Conservation (phyloP, 805 yeast genomes). For the Wickerhamomyces xylosicus region DNA sequence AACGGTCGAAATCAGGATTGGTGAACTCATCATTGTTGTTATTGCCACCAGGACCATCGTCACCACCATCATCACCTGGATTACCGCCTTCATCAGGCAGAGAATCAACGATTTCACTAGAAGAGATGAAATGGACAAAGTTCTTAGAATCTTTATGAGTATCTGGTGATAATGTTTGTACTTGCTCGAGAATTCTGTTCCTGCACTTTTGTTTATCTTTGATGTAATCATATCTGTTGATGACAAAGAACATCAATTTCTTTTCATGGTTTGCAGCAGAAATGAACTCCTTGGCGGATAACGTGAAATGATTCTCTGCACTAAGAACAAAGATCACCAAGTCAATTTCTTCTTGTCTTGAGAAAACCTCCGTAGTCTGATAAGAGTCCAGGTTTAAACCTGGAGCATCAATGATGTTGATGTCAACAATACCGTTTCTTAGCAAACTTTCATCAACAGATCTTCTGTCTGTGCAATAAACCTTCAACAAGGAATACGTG, state of each 20-base stretch:
- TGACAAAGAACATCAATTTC: slow-evolving; percentile 86
- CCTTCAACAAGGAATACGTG: slow-evolving; percentile 59
- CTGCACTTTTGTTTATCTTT: slow-evolving; percentile 73
- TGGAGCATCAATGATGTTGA: slow-evolving; percentile 92
- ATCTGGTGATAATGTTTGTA: slow-evolving; percentile 77
- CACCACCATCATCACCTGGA: slow-evolving; percentile 29
- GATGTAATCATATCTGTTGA: slow-evolving; percentile 84
- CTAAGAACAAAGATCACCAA: slow-evolving; percentile 91
- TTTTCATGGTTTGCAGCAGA: slow-evolving; percentile 86
- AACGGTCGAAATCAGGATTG: slow-evolving; percentile 63
- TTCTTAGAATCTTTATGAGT: slow-evolving; percentile 82
- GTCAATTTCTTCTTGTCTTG: slow-evolving; percentile 95
- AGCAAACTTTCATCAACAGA: slow-evolving; percentile 59
- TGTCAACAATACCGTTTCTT: slow-evolving; percentile 86
- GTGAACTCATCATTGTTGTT: slow-evolving; percentile 20
- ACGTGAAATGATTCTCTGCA: slow-evolving; percentile 92
- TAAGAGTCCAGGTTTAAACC: slow-evolving; percentile 89
- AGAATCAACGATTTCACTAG: slow-evolving; percentile 34
- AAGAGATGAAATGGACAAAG: slow-evolving; percentile 87
- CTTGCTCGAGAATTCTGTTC: slow-evolving; percentile 71
- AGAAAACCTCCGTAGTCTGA: slow-evolving; percentile 90
- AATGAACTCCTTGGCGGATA: slow-evolving; percentile 90
- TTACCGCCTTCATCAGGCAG: slow-evolving; percentile 26
- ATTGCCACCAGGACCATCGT: slow-evolving; percentile 21
- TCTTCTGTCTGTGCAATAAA: slow-evolving; percentile 72